Evolutionary conservation across 2,329 filamentous ascomycete species (phyloP).

Genomic region (Camillea tinctor): DNA sequence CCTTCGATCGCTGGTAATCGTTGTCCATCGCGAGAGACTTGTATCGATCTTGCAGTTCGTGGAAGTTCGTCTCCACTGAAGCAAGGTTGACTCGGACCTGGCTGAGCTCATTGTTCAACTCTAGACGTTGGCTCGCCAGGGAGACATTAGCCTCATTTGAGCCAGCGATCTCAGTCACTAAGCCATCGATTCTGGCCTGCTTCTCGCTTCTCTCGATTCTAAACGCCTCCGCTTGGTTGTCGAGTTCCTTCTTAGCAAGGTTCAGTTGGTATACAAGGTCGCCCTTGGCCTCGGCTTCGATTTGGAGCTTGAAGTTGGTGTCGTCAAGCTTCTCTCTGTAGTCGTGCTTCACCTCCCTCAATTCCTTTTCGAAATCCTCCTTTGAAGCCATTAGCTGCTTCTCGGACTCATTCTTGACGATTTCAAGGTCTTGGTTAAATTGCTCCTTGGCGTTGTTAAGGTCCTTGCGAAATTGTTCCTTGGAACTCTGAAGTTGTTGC

Average conservation of each 20-base stretch:
- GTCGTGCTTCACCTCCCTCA: conserved; percentile 22
- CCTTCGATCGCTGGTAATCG: conserved; percentile 22
- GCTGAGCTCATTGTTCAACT: conserved; percentile 19
- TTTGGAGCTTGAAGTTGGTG: conserved; percentile 2
- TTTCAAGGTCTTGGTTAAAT: conserved; percentile 17
- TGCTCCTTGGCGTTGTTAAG: conserved; percentile 16
- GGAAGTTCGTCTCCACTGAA: conserved; percentile 21
- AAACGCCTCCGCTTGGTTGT: conserved; percentile 21
- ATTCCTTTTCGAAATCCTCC: conserved; percentile 21
- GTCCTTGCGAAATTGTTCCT: conserved; percentile 14
- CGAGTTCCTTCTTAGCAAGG: conserved; percentile 14
- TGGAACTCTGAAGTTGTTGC: conserved; percentile 16
- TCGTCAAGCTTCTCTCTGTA: conserved; percentile 14
- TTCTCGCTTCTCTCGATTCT: conserved; percentile 24
- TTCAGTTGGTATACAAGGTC: conserved; percentile 19
- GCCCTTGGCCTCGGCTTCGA: conserved; percentile 17
- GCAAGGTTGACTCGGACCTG: conserved; percentile 22
- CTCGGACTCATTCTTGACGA: conserved; percentile 19
- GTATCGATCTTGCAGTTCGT: conserved; percentile 20
- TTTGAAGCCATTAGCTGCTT: conserved; percentile 22
- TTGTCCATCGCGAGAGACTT: conserved; percentile 25
- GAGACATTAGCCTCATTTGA: conserved; percentile 31
- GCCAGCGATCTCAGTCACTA: conserved; percentile 28
- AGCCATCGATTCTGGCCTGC: conserved; percentile 24
- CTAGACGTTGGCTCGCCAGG: conserved; percentile 26